Evolutionary conservation across 208 protist genomes (phyloP).

Genomic region (Angomonas ambiguus): DNA sequence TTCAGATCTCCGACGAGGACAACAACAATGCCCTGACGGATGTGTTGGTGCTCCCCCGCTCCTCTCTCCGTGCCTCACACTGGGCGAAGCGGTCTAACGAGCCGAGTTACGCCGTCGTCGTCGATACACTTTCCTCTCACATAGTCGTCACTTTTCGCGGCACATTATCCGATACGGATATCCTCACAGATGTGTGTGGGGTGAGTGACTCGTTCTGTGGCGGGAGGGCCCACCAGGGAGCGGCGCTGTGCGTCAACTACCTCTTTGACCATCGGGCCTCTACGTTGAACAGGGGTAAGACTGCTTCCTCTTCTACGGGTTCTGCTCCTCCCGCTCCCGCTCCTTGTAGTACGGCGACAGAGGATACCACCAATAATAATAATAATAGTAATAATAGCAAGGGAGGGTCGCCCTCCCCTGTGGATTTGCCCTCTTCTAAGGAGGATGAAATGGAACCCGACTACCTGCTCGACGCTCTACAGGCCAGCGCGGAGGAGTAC

Average conservation of each 20-base stretch:
- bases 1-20: no score
- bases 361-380: background rate
- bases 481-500: conserved; percentile 21
- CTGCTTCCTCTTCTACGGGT: background rate
- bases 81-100: conserved; percentile 35
- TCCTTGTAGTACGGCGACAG: background rate
- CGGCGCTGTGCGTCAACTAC: conserved; percentile 8
- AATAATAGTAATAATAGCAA: background rate
- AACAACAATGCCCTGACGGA: conserved; percentile 50
- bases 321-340: background rate
- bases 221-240: conserved; percentile 49
- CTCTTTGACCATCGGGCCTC: background rate
- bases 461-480: conserved; percentile 34
- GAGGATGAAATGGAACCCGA: conserved; percentile 31
- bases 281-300: background rate
- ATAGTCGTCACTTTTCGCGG: conserved; percentile 65
- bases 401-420: no score
- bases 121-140: conserved; percentile 35
- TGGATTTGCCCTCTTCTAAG: no score
- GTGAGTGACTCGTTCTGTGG: conserved; percentile 37
- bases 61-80: conserved; percentile 31
- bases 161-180: conserved; percentile 46
- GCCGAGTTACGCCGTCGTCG: conserved; percentile 47
- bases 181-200: conserved; percentile 59
- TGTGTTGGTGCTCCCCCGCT: conserved; percentile 38